Conservation (phyloP, 2,329 filamentous ascomycete species). For the Fusarium sp. region DNA sequence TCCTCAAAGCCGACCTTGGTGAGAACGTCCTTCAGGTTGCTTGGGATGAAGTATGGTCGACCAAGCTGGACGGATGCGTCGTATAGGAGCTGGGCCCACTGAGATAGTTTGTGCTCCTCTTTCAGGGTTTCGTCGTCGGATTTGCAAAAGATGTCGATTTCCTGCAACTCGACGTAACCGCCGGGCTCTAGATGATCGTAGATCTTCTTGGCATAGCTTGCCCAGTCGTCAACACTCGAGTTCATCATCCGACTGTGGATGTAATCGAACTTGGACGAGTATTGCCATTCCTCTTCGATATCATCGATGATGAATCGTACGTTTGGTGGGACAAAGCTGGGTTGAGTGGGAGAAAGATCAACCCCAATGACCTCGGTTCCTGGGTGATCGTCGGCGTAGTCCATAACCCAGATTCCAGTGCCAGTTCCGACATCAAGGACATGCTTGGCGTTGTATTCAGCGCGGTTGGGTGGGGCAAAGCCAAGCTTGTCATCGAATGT, state of each 20-base stretch:
- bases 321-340: slow-evolving; percentile 17
- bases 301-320: slow-evolving; percentile 22
- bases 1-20: slow-evolving; percentile 18
- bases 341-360: slow-evolving; percentile 18
- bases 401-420: slow-evolving; percentile 27
- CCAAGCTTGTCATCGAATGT: slow-evolving; percentile 26
- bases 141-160: slow-evolving; percentile 3
- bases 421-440: slow-evolving; percentile 31
- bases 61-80: slow-evolving; percentile 25
- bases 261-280: slow-evolving; percentile 17
- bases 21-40: slow-evolving; percentile 2
- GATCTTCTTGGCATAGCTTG: slow-evolving; percentile 10
- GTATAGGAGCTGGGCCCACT: slow-evolving; percentile 3
- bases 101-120: slow-evolving; percentile 1
- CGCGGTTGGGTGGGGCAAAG: background rate
- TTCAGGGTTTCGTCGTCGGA: slow-evolving; percentile 8
- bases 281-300: slow-evolving; percentile 25
- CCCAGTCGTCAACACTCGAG: slow-evolving; percentile 6
- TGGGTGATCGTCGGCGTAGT: slow-evolving; percentile 32
- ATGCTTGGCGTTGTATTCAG: slow-evolving; percentile 4
- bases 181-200: slow-evolving; percentile 16
- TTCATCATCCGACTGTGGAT: slow-evolving; percentile 30
- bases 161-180: slow-evolving; percentile 24
- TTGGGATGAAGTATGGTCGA: slow-evolving; percentile 10
- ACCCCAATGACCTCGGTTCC: slow-evolving; percentile 15